Base-by-base conservation (phyloP, 805 yeast genomes). In the Candida odintsovae region DNA sequence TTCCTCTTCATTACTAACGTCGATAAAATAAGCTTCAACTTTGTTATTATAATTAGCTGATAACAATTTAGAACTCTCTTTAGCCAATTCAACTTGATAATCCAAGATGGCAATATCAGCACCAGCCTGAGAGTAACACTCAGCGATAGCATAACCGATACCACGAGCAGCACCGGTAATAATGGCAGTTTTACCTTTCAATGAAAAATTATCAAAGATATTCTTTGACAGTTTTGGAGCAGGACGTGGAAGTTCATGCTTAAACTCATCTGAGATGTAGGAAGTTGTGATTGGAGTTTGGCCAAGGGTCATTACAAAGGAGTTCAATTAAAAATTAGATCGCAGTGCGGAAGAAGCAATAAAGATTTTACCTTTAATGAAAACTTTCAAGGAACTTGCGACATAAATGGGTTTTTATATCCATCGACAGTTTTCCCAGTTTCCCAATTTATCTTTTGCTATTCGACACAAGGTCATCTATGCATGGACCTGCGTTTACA, bases 121-220 rank as follows among this genome's bases (percentile, higher is more conserved):
- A 43, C 96, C 96, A 4, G 92, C 92, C 67, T 86, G 92, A 42
- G 90, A 85, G 58, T 72, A 86, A 2, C 89, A 90, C 63, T 80
- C 86, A 39, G 95, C 95, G 31, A 86, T 85, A 5, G 86, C 87
- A 55, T 65, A 77, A 15, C 96, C 96, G 53, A 88, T 87, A 29
- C 96, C 96, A 40, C 84, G 73, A 16, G 90, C 82, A 12, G 88
- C 86, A 40, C 96, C 96, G n/a, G 95, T 85, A 48, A 88, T 77
- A 4, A 86, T 79, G 23, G 95, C 94, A 13, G 82, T 83, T 66
- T 86, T 87, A 23, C 94, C 95, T 67, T 82, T 83, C 50, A 88
- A 73, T 4, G 88, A 82, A 66, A 88, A 86, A 53, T 85, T 70
- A 51, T 84, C 90, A 51, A 83, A 66, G 31, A 83, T 80, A 59